Evolutionary conservation across 2,329 filamentous ascomycete species (phyloP).

Genomic region (Colletotrichum chrysophilum): DNA sequence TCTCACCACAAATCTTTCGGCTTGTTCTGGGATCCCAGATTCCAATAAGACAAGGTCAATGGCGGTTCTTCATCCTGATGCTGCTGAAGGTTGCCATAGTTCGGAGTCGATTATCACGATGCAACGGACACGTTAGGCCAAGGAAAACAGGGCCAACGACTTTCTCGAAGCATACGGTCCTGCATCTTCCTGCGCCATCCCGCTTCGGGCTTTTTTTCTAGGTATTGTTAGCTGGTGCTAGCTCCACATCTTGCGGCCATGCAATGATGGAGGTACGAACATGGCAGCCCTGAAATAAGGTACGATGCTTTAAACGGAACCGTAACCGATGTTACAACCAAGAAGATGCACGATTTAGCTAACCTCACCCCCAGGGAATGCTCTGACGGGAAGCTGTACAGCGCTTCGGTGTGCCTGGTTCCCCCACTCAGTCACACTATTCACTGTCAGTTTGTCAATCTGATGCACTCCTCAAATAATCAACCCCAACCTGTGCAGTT

Average conservation of each 20-base stretch:
- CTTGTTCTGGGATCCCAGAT: background rate
- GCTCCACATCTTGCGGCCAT: background rate
- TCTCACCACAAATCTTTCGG: background rate
- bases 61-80: background rate
- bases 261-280: background rate
- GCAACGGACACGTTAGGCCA: background rate
- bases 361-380: background rate
- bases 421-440: slow-evolving; percentile 21
- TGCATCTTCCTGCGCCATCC: background rate
- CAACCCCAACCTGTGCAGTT: background rate
- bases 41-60: background rate
- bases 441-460: slow-evolving; percentile 12
- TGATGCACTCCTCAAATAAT: slow-evolving; percentile 19
- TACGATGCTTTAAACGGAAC: background rate
- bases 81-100: background rate
- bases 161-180: background rate
- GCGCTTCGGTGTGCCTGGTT: slow-evolving; percentile 25
- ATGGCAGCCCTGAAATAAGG: background rate
- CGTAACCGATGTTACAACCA: background rate
- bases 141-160: background rate
- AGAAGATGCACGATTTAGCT: background rate
- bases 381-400: background rate
- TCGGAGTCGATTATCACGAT: background rate
- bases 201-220: background rate
- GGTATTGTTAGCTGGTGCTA: background rate